Conservation (phyloP, 768 basidiomycete genomes). For the Suillus sp. region DNA sequence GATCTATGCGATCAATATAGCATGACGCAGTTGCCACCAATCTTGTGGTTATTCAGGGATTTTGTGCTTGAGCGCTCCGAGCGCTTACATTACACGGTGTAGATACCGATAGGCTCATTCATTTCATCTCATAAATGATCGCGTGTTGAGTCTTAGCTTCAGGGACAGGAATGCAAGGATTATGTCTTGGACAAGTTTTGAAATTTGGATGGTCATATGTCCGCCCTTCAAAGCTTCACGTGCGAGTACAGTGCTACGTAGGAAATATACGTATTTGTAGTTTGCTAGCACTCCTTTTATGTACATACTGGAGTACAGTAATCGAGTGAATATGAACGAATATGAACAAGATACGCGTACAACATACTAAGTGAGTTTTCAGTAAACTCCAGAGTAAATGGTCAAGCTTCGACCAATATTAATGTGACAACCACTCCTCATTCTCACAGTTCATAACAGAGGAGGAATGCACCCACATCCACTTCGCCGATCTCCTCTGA, state of each 20-base stretch:
- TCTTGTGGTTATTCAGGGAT: no score
- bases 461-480: neutral
- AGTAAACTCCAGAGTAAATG: neutral
- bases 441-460: neutral
- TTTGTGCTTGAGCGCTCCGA: neutral
- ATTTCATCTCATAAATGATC: neutral
- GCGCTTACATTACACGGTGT: neutral
- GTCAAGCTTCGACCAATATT: neutral
- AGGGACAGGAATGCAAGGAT: no score
- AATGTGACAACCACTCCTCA: neutral
- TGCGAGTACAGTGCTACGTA: no score
- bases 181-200: no score
- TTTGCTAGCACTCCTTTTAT: neutral
- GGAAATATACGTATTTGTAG: neutral
- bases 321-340: neutral
- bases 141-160: neutral
- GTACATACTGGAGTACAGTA: neutral
- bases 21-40: conserved; percentile 26
- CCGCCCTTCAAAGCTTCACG: no score
- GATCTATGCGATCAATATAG: conserved; percentile 93
- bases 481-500: conserved; percentile 36
- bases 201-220: no score
- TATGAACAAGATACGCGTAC: neutral
- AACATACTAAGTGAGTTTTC: neutral
- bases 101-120: neutral